phyloP scores from a whole-genome alignment of 2,329 filamentous ascomycete species.

The Aureobasidium sp. region DNA sequence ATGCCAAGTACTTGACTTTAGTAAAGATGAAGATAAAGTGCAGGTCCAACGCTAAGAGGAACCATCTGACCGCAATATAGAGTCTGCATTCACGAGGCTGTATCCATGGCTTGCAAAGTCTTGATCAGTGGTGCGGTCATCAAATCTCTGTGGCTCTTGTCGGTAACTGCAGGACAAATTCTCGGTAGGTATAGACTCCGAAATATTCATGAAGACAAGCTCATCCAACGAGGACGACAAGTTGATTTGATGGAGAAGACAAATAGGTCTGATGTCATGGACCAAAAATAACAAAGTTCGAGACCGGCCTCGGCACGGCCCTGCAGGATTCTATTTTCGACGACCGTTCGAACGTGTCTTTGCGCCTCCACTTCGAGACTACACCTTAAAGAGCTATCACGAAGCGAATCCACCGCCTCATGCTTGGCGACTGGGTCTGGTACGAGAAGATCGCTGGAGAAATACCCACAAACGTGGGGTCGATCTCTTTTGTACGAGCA shows the following conservation, averaged over 20 bases:
- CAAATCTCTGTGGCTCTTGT: not conserved
- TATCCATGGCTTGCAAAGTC: not conserved
- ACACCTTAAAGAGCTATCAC: not conserved
- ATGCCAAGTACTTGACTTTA: not conserved
- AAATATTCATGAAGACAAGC: not conserved
- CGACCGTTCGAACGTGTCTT: not conserved
- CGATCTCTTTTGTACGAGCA: not conserved
- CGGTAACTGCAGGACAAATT: too few species aligned
- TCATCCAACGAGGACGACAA: not conserved
- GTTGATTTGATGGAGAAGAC: not conserved
- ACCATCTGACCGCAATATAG: not conserved
- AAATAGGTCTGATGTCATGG: conserved; percentile 3
- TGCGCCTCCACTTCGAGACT: not conserved
- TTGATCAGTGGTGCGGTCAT: not conserved
- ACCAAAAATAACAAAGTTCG: not conserved
- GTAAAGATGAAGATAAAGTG: not conserved
- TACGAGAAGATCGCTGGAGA: not conserved
- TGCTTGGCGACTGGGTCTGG: not conserved
- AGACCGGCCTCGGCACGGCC: not conserved
- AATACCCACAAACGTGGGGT: not conserved
- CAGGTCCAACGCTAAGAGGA: not conserved
- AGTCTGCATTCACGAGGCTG: not conserved
- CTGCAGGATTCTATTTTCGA: conserved; percentile 8
- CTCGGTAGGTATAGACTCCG: not conserved
- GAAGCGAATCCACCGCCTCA: not conserved